Percentiles rank a stretch among this genome's conserved stretches.
Evolutionary conservation across 805 yeast species (phyloP).

Genomic region (Ogataea zsoltii): DNA sequence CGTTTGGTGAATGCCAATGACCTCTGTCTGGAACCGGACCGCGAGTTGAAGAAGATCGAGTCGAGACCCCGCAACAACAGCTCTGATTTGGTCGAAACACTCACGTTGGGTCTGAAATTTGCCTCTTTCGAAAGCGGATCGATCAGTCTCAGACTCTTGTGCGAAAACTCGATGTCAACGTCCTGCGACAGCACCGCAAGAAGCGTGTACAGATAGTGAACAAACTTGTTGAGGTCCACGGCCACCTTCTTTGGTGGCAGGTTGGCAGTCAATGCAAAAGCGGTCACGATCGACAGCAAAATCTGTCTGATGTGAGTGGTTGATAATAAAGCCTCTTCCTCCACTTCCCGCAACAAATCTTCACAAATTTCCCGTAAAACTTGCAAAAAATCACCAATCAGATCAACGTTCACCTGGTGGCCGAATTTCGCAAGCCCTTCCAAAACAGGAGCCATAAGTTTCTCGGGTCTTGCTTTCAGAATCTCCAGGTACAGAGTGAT

Average conservation of each 20-base stretch:
- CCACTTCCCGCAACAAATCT: constrained; percentile 45
- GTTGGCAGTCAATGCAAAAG: constrained; percentile 80
- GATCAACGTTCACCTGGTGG: constrained; percentile 87
- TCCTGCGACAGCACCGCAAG: constrained; percentile 71
- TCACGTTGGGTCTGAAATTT: constrained; percentile 63
- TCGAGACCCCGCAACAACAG: constrained; percentile 76
- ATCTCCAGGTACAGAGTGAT: constrained; percentile 77
- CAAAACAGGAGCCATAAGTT: constrained; percentile 79
- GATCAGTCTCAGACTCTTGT: constrained; percentile 73
- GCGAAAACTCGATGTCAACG: constrained; percentile 82
- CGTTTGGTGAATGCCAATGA: constrained; percentile 84
- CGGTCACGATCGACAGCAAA: constrained; percentile 81
- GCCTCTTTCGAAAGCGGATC: constrained; percentile 63
- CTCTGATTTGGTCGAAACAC: constrained; percentile 88
- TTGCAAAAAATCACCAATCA: constrained; percentile 89
- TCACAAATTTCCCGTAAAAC: constrained; percentile 79
- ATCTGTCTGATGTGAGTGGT: constrained; percentile 65
- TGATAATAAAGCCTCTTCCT: constrained; percentile 43
- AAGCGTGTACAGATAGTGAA: constrained; percentile 70
- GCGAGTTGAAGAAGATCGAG: constrained; percentile 74
- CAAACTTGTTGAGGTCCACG: constrained; percentile 79
- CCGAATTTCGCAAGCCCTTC: constrained; percentile 93
- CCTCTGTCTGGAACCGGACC: constrained; percentile 63
- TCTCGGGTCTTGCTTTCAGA: constrained; percentile 60
- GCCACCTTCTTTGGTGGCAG: constrained; percentile 72